Evolutionary conservation across 2,329 filamentous ascomycete species (phyloP).

Genomic region (Pleoardoris graminearum): DNA sequence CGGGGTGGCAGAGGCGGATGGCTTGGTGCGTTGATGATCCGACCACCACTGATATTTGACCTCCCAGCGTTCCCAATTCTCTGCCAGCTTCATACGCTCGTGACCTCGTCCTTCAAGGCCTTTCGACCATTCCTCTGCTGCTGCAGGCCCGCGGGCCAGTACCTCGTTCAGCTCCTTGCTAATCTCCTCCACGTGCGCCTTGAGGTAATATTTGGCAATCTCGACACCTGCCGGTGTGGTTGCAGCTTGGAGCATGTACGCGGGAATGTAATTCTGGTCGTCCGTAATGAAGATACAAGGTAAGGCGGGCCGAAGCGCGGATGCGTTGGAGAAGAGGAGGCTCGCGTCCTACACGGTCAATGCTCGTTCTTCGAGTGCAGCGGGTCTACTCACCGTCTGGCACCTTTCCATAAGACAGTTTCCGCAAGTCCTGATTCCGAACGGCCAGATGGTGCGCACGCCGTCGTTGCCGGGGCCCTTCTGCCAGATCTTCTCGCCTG

Average conservation of each 20-base stretch:
- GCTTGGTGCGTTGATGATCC: slow-evolving; percentile 21
- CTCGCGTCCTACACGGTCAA: slow-evolving; percentile 64
- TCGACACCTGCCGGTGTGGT: slow-evolving; percentile 54
- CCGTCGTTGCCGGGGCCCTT: slow-evolving; percentile 64
- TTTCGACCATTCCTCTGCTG: slow-evolving; percentile 78
- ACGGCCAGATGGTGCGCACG: slow-evolving; percentile 71
- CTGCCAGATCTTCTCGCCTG: slow-evolving; percentile 54
- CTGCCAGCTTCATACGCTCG: slow-evolving; percentile 62
- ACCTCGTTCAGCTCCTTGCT: slow-evolving; percentile 65
- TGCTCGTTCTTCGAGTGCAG: not conserved
- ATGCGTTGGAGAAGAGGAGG: slow-evolving; percentile 65
- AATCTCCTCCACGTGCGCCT: slow-evolving; percentile 64
- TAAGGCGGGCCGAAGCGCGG: slow-evolving; percentile 67
- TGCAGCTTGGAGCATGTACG: slow-evolving; percentile 58
- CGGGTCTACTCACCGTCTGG: slow-evolving; percentile 62
- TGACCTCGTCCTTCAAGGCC: slow-evolving; percentile 68
- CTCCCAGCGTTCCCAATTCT: slow-evolving; percentile 78
- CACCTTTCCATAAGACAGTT: slow-evolving; percentile 64
- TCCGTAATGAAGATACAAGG: slow-evolving; percentile 68
- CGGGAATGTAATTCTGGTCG: slow-evolving; percentile 63
- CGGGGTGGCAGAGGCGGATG: slow-evolving; percentile 15
- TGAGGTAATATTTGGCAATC: slow-evolving; percentile 69
- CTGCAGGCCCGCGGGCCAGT: slow-evolving; percentile 66
- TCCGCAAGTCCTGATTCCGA: slow-evolving; percentile 68
- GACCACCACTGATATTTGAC: slow-evolving; percentile 42